Percentiles rank a stretch among this genome's conserved stretches.
Conservation (phyloP, 148 eudicot genomes). For the Dianthus caryophyllus region DNA sequence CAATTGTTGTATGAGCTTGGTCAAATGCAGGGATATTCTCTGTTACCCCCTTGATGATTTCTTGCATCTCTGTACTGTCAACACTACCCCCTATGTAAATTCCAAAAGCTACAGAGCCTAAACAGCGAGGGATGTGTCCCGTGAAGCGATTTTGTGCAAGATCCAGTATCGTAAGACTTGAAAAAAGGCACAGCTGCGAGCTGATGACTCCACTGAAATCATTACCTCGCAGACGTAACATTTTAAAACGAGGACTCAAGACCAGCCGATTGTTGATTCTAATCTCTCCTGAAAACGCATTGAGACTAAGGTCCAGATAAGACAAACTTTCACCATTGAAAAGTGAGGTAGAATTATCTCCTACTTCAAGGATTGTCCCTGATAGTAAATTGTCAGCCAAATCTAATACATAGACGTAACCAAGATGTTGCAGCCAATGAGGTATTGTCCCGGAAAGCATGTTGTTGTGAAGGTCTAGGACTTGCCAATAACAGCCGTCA, state of each 20-base stretch:
- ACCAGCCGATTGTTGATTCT: not conserved
- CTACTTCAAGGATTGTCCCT: not conserved
- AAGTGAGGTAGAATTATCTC: not conserved
- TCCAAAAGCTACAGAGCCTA: too few relatives aligned
- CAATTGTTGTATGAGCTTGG: slow-evolving; percentile 13
- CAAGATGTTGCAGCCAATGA: not conserved
- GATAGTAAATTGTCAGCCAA: not conserved
- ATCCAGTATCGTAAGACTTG: not conserved
- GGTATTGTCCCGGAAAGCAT: slow-evolving; percentile 3
- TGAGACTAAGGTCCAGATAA: not conserved
- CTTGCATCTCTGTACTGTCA: not conserved
- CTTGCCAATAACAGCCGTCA: too few relatives aligned
- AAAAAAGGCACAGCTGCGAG: not conserved
- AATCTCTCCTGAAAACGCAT: not conserved
- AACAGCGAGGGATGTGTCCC: slow-evolving; percentile 7
- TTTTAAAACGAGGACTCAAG: not conserved
- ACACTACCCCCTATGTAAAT: too few relatives aligned
- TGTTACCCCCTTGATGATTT: not conserved
- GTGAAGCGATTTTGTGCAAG: not conserved
- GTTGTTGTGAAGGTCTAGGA: slow-evolving; percentile 9
- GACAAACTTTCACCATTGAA: not conserved
- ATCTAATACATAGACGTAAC: not conserved
- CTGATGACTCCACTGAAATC: not conserved
- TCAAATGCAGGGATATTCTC: not conserved
- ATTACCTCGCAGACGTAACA: slow-evolving; percentile 1